These are phyloP conservation scores for Phalaenopsis aphrodite DNA, from an alignment of 106 monocot species.

Conservation along the genomic window DNA sequence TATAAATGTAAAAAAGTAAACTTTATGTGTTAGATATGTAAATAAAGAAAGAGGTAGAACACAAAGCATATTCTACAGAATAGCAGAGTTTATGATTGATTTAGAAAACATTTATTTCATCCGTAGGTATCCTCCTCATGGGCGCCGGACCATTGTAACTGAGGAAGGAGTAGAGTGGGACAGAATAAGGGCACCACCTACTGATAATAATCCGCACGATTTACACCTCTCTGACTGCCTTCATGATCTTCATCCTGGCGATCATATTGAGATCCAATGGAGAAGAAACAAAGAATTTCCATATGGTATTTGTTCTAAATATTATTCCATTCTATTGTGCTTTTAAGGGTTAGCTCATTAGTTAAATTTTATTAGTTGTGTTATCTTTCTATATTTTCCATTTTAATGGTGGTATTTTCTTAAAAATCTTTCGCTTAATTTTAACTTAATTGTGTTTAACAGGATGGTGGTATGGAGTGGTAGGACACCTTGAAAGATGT, in stretches of 20 bases:
- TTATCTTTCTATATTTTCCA: background rate
- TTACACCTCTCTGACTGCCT: conserved; percentile 52
- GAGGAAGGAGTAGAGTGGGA: conserved; percentile 66
- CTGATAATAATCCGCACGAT: conserved; percentile 34
- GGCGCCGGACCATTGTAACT: conserved; percentile 20
- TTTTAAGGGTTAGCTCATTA: background rate
- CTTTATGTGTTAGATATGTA: too few species aligned
- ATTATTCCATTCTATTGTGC: background rate
- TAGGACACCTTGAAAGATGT: conserved; percentile 41
- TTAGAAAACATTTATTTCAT: background rate
- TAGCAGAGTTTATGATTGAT: background rate
- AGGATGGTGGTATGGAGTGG: conserved; percentile 67
- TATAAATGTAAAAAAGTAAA: too few species aligned
- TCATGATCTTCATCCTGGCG: conserved; percentile 33
- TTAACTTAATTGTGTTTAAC: background rate
- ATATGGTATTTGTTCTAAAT: conserved; percentile 36
- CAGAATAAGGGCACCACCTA: conserved; percentile 43
- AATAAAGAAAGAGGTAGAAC: background rate
- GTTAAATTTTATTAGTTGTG: background rate
- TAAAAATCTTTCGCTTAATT: background rate
- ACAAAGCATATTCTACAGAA: background rate
- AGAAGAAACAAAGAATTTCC: conserved; percentile 58
- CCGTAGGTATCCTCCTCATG: conserved; percentile 45
- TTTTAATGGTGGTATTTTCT: background rate
- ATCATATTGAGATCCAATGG: conserved; percentile 73